Percentiles rank a stretch among this genome's conserved stretches.
phyloP scores from a whole-genome alignment of 495 filamentous ascomycete species.

The Penicillium nucicola region DNA sequence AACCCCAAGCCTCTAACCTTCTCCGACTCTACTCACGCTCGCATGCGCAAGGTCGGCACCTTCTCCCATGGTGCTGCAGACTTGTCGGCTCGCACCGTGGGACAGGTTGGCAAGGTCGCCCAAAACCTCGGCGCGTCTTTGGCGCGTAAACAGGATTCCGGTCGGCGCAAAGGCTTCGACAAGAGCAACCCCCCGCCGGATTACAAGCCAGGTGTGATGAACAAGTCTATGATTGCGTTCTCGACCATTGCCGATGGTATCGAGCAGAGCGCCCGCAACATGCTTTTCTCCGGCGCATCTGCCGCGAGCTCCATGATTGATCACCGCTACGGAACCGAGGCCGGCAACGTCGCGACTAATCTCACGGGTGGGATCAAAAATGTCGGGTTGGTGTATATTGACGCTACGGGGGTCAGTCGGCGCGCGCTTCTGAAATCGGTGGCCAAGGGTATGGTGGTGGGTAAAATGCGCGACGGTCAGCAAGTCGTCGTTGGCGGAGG shows the following conservation, averaged over 20 bases:
- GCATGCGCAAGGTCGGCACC: conserved; percentile 79
- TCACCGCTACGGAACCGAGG: conserved; percentile 83
- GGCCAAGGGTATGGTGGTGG: conserved; percentile 98
- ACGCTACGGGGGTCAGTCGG: conserved; percentile 86
- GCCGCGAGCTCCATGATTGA: conserved; percentile 78
- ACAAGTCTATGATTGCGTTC: conserved; percentile 95
- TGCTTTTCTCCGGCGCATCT: conserved; percentile 67
- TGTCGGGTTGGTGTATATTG: conserved; percentile 96
- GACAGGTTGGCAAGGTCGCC: conserved; percentile 72
- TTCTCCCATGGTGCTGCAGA: conserved; percentile 73
- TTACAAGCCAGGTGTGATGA: conserved; percentile 87
- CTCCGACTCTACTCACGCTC: conserved; percentile 76
- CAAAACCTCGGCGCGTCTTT: conserved; percentile 84
- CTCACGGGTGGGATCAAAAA: conserved; percentile 88
- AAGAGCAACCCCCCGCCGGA: conserved; percentile 54
- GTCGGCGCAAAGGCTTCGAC: conserved; percentile 48
- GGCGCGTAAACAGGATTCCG: conserved; percentile 51
- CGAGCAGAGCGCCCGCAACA: conserved; percentile 72
- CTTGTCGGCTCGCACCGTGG: conserved; percentile 81
- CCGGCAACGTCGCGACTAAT: conserved; percentile 66
- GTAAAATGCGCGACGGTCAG: conserved; percentile 77
- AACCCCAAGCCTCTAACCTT: conserved; percentile 79
- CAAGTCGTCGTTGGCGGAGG: conserved; percentile 81
- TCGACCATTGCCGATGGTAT: conserved; percentile 93
- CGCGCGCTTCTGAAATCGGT: conserved; percentile 87